phyloP scores from a whole-genome alignment of 805 yeast genomes.

The Yamadazyma philogaea region DNA sequence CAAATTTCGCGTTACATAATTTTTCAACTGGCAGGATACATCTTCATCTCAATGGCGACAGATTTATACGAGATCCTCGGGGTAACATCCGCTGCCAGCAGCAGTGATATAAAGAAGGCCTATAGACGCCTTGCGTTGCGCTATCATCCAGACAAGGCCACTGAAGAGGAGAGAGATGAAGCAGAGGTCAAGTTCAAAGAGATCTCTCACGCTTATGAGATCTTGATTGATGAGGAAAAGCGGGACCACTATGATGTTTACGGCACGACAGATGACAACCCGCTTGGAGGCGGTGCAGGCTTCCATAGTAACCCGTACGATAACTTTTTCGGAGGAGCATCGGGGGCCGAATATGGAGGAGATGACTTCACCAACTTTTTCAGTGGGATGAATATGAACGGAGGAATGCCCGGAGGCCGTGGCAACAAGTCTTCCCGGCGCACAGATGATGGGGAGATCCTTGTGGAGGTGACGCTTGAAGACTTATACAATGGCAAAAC shows the following conservation, averaged over 20 bases:
- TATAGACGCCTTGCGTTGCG: conserved; percentile 61
- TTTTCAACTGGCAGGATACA: not conserved
- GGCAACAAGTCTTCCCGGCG: conserved; percentile 22
- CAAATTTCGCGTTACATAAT: not conserved
- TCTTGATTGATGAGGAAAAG: conserved; percentile 65
- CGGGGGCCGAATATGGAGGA: conserved; percentile 54
- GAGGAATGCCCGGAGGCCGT: conserved; percentile 12
- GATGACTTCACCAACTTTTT: conserved; percentile 77
- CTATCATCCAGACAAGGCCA: conserved; percentile 77
- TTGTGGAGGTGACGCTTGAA: conserved; percentile 62
- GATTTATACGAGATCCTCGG: conserved; percentile 47
- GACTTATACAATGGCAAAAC: conserved; percentile 81
- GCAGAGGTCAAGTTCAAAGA: conserved; percentile 83
- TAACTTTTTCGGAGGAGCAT: conserved; percentile 15
- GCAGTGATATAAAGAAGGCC: conserved; percentile 59
- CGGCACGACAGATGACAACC: conserved; percentile 39
- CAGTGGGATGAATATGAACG: conserved; percentile 37
- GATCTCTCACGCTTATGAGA: conserved; percentile 81
- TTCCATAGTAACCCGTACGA: conserved; percentile 34
- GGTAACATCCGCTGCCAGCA: conserved; percentile 39
- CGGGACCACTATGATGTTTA: conserved; percentile 58
- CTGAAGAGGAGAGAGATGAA: conserved; percentile 59
- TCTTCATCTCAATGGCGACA: not conserved
- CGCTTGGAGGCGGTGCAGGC: conserved; percentile 18
- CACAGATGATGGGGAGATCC: conserved; percentile 68